These are phyloP conservation scores for Otatea glauca DNA, from an alignment of 176 grass and related monocot species.

Conservation along the genomic window DNA sequence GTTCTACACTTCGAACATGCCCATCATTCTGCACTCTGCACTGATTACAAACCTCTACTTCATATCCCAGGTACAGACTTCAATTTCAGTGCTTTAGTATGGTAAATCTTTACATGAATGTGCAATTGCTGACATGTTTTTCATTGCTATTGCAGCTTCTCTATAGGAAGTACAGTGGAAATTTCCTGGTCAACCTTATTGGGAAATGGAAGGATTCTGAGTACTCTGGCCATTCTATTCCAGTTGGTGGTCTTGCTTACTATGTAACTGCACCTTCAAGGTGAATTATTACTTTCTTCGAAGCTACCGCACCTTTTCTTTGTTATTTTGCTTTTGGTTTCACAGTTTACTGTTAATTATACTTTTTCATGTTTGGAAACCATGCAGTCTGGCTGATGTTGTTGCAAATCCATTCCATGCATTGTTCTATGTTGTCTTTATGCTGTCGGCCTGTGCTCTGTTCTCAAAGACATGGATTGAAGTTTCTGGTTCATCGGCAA, in stretches of 20 bases:
- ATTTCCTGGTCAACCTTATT: constrained; percentile 85
- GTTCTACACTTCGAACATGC: constrained; percentile 98
- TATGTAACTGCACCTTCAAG: constrained; percentile 93
- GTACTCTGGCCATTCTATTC: constrained; percentile 83
- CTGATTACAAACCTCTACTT: constrained; percentile 95
- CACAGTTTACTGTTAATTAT: neutral
- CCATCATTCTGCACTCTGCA: constrained; percentile 93
- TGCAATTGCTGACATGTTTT: constrained; percentile 35
- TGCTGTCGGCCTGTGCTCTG: constrained; percentile 81
- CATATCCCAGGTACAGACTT: constrained; percentile 73
- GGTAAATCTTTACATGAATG: neutral
- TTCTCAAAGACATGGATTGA: constrained; percentile 90
- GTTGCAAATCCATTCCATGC: constrained; percentile 46
- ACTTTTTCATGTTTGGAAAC: neutral
- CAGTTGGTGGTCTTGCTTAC: constrained; percentile 89
- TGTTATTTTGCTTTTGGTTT: neutral
- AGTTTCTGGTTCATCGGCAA: constrained; percentile 59
- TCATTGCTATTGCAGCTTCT: constrained; percentile 62
- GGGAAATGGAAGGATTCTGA: constrained; percentile 96
- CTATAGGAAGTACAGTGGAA: constrained; percentile 90
- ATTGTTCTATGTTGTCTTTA: constrained; percentile 86
- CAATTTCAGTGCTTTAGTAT: neutral
- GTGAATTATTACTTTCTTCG: constrained; percentile 28
- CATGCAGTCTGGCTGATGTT: constrained; percentile 79
- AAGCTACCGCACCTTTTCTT: neutral